Evolutionary conservation across 352 stramenopile species (phyloP).

Genomic region (Pythium insidiosum): DNA sequence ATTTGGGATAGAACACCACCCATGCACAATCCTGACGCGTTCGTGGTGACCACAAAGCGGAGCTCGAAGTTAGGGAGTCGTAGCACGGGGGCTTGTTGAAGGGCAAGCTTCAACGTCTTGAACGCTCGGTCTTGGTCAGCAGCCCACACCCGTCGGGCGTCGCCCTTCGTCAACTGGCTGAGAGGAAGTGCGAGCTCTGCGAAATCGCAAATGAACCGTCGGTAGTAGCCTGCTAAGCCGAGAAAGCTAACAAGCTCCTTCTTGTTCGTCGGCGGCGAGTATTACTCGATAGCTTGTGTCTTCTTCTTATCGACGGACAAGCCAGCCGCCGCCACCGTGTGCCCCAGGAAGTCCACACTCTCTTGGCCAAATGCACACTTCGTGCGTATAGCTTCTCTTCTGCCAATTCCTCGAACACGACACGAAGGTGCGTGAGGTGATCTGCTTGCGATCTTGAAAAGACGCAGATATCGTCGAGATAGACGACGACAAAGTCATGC

Average conservation of each 20-base stretch:
- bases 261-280: not conserved
- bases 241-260: conserved; percentile 20
- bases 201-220: conserved; percentile 19
- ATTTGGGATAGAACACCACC: conserved; percentile 2
- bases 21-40: conserved; percentile 9
- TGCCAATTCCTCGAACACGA: conserved; percentile 14
- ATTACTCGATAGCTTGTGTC: conserved; percentile 15
- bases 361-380: conserved; percentile 20
- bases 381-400: conserved; percentile 7
- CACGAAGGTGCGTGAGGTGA: conserved; percentile 6
- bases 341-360: conserved; percentile 18
- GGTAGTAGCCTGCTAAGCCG: conserved; percentile 19
- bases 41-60: conserved; percentile 22
- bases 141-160: conserved; percentile 8
- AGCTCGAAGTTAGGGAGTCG: conserved; percentile 12
- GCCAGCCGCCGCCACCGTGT: conserved; percentile 12
- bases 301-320: conserved; percentile 16
- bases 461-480: conserved; percentile 28
- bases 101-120: conserved; percentile 5
- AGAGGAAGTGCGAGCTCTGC: conserved; percentile 13
- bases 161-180: conserved; percentile 16
- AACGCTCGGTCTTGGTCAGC: conserved; percentile 10
- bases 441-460: conserved; percentile 16
- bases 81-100: conserved; percentile 20
- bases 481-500: conserved; percentile 26